Base-by-base conservation (phyloP, 140 eudicot species). In the Eryngium alpinum region DNA sequence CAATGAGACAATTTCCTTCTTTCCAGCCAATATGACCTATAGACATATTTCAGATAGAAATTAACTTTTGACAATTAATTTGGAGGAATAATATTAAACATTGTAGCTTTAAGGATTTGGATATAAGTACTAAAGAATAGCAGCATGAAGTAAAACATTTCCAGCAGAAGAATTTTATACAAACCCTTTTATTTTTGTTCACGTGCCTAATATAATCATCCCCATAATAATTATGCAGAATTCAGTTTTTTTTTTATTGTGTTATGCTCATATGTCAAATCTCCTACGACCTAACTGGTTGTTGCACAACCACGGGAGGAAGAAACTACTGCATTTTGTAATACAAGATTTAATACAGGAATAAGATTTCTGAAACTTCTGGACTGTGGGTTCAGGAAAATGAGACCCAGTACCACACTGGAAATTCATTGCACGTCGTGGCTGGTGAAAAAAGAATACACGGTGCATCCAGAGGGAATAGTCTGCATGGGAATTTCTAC, bases 1-100 rank as follows among this genome's bases (percentile, higher is more conserved):
- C 29, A 82, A 80, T 73, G 97, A 81, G 77, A 96, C 91, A 17
- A 90, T 87, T 62, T 96, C 98, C 77, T 92, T 96, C 81, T 90
- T 90, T 43, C 98, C 99, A 81, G 99, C 99, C 92, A 96, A 86
- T 90, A 96, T 93, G 62, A 96, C 97, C 99, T 96, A 83, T 51
- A 62, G 13, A 16, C 14, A 69, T 2, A 27, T 75, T 14, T 13
- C 27, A 52, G 9, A 51, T 77, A 28, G 44, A 75, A 32, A 25
- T 75, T 14, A 50, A 14, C 27, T 51, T 34, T 52, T 77, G 18
- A 52, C 13, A 52, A 77, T 25, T 24, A 11, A 51, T 7, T 52
- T 76, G 27, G 7, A 52, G 34, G 10, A 76, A 29, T 17, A 76
- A 29, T 5, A 75, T 7, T 50, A 49, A 25, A 49, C 7, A 46